Percentiles rank a stretch among this genome's conserved stretches.
Evolutionary conservation across 1,284 basidiomycete species (phyloP).

Genomic region (Chiua sp.): DNA sequence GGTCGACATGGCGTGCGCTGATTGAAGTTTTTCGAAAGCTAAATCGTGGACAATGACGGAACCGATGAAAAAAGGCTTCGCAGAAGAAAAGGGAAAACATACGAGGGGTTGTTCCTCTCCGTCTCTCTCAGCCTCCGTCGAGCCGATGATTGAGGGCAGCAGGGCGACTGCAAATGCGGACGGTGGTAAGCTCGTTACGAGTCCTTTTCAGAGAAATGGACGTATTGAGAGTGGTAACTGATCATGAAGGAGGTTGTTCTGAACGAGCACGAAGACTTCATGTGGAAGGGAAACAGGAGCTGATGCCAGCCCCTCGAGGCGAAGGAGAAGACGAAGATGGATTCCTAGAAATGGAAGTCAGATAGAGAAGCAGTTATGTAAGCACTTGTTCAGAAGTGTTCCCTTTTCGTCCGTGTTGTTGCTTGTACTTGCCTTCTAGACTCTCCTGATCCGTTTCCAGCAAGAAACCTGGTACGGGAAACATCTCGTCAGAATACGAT

Average conservation of each 20-base stretch:
- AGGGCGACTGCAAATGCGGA: conserved; percentile 86
- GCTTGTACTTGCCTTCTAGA: too few relatives aligned
- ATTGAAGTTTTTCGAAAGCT: conserved; percentile 92
- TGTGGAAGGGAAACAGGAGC: too few relatives aligned
- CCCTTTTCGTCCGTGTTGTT: too few relatives aligned
- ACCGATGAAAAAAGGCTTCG: conserved; percentile 54
- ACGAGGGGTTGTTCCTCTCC: conserved; percentile 44
- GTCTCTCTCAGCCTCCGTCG: conserved; percentile 71
- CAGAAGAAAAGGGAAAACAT: conserved; percentile 45
- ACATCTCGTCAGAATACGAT: too few relatives aligned
- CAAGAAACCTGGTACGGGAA: too few relatives aligned
- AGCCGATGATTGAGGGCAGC: conserved; percentile 49
- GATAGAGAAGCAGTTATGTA: too few relatives aligned
- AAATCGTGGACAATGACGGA: conserved; percentile 84
- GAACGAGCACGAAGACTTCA: conserved; percentile 58
- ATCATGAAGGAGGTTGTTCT: conserved; percentile 79
- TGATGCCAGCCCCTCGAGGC: too few relatives aligned
- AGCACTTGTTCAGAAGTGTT: too few relatives aligned
- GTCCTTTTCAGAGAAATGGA: conserved; percentile 81
- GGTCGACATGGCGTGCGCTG: conserved; percentile 65
- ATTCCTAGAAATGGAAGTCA: too few relatives aligned
- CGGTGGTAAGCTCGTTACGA: conserved; percentile 77
- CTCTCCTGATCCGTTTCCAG: too few relatives aligned
- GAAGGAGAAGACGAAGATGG: too few relatives aligned
- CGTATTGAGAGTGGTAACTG: conserved; percentile 70